These are phyloP conservation scores for Myxozyma melibiosi DNA, from an alignment of 805 yeast species.

Conservation along the genomic window DNA sequence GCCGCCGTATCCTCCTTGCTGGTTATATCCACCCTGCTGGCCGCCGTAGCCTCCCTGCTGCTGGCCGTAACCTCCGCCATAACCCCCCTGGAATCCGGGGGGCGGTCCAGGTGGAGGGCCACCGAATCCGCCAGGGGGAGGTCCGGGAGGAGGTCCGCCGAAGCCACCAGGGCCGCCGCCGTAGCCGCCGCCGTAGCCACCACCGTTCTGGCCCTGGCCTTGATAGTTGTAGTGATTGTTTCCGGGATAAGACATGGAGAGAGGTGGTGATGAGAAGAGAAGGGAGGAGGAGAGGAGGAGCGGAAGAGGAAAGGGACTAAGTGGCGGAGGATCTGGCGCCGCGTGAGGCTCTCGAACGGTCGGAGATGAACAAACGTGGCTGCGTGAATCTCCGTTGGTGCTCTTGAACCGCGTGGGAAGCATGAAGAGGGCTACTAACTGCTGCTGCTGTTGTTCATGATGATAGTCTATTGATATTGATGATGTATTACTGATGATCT, in stretches of 20 bases:
- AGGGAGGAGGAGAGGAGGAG: background rate
- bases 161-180: background rate
- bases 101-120: conserved; percentile 13
- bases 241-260: conserved; percentile 42
- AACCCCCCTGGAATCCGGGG: conserved; percentile 14
- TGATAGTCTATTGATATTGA: too few species aligned
- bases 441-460: background rate
- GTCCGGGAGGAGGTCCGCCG: conserved; percentile 20
- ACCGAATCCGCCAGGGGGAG: conserved; percentile 7
- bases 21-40: conserved; percentile 7
- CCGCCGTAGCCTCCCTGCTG: too few species aligned
- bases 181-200: conserved; percentile 9
- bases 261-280: too few species aligned
- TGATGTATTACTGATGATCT: background rate
- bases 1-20: background rate
- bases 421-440: too few species aligned
- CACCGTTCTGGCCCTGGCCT: conserved; percentile 27
- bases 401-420: too few species aligned
- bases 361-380: too few species aligned
- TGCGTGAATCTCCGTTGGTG: too few species aligned
- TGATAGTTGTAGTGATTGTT: conserved; percentile 42
- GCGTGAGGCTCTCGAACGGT: conserved; percentile 2
- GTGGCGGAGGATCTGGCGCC: background rate
- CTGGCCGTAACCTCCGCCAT: conserved; percentile 10
- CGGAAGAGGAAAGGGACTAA: background rate